Evolutionary conservation across 2,329 filamentous ascomycete species (phyloP), one percentile per base, ranked within the genome.

Genomic region (Aspergillus pseudoterreus): DNA sequence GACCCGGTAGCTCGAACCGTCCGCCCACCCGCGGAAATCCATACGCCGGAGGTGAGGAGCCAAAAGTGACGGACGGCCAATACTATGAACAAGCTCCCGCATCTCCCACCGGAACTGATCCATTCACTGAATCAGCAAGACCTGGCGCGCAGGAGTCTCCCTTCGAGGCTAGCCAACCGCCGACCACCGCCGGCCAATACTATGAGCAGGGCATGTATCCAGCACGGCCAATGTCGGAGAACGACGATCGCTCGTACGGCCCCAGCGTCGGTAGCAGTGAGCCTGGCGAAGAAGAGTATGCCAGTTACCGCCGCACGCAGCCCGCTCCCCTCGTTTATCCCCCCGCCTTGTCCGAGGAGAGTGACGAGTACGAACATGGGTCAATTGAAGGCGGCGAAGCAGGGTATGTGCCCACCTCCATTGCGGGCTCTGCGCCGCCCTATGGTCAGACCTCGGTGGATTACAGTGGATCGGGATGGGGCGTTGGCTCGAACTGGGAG

Each of bases 401-500:
- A 39, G 63, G 57, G 19, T 71, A 66, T 49, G 53, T 54, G 15
- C 54, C 63, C 11, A 62, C 57, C 6, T 53, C 60, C 12, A 54
- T 62, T 38, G 57, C 64, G 12, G 46, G 61, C 30, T n/a, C 35
- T 38, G 35, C 35, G 35, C 35, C 35, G 35, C 35, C 15, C 14
- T 38, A 38, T 17, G 14, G 12, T 11, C 60, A 72, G 55, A 61
- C 68, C 54, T 56, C 64, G 17, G 72, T 81, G 15, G 86, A 90
- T 62, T 90, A 90, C 64, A 78, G 80, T 4, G 86, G 85, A 42
- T 75, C 82, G 42, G 84, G 81, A 19, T 90, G 85, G 70, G 84
- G 77, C n/a, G 70, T 78, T 6, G 81, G 82, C 1, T 79, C 84
- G 2, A 85, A 82, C 14, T 95, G 90, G 89, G 88, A 94, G 57